Conservation (phyloP, 495 filamentous ascomycete genomes). For the Penicillium arizonense region DNA sequence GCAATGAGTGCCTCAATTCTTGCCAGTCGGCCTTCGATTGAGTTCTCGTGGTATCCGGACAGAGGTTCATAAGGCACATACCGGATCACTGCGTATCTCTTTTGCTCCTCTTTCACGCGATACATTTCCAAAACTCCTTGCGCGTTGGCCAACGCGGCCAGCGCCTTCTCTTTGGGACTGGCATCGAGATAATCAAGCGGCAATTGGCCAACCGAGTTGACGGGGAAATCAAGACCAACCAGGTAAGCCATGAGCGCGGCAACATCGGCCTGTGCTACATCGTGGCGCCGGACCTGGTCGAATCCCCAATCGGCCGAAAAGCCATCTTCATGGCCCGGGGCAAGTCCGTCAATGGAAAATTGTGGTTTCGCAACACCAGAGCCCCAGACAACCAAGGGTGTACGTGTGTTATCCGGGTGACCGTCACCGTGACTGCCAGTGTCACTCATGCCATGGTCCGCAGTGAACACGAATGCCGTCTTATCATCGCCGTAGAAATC, state of each 20-base stretch:
- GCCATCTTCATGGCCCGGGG: conserved; percentile 86
- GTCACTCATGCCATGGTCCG: conserved; percentile 98
- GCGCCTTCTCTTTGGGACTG: conserved; percentile 70
- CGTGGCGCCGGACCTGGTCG: conserved; percentile 75
- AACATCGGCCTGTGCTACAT: conserved; percentile 93
- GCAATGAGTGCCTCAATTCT: conserved; percentile 68
- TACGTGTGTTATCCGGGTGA: conserved; percentile 96
- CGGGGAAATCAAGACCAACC: conserved; percentile 86
- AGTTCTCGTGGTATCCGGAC: conserved; percentile 55
- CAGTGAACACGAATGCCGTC: conserved; percentile 95
- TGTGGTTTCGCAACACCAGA: conserved; percentile 83
- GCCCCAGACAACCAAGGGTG: conserved; percentile 91
- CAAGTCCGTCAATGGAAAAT: conserved; percentile 47
- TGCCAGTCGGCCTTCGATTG: conserved; percentile 65
- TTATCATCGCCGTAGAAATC: conserved; percentile 90
- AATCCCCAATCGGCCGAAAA: conserved; percentile 88
- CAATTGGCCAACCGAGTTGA: conserved; percentile 94
- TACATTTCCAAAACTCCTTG: conserved; percentile 96
- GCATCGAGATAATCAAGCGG: conserved; percentile 80
- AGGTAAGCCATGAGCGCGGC: conserved; percentile 96
- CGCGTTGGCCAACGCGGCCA: conserved; percentile 83
- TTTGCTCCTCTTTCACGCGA: conserved; percentile 86
- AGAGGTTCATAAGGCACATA: conserved; percentile 70
- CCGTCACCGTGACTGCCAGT: conserved; percentile 98
- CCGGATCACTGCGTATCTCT: conserved; percentile 68